Evolutionary conservation across 2,329 filamentous ascomycete genomes (phyloP), one percentile per base, ranked within the genome.

Genomic region (Epichloe aotearoae): DNA sequence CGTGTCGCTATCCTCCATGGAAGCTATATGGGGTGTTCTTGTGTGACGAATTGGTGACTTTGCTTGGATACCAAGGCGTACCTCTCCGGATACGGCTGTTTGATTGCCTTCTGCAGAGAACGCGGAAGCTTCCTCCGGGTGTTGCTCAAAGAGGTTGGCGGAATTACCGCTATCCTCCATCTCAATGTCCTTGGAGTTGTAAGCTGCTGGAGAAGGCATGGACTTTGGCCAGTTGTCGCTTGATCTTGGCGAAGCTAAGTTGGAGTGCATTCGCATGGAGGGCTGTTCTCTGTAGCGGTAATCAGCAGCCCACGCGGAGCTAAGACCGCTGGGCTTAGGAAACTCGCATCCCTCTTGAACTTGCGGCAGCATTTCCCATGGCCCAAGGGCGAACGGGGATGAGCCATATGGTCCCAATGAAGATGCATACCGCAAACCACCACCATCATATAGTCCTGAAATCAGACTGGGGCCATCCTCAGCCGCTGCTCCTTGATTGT

Each of bases 281-380:
- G 52, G 42, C 12, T 59, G 56, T 33, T 59, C 57, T 20, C 44
- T 53, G 20, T 56, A 59, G 2, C 54, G 54, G 33, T 55, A 54
- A 37, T 50, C 47, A 1, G 61, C 56, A 12, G 63, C 61, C 65
- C 66, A 68, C 36, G 67, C 66, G 3, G 66, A 68, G n/a, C 50
- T 59, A 26, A 60, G 39, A 1, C 60, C 58, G 30, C 56, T 59
- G 53, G 66, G 56, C 19, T 58, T 55, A 20, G 66, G 60, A 54
- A 62, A 59, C n/a, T 65, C 51, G 54, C 66, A 63, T 59, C 64
- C 58, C 55, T 66, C 58, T 5, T 51, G 55, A 19, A 51, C 19
- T 23, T 46, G 54, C 3, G 53, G 51, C 4, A 55, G 44, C 19
- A 56, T 49, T 19, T 52, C 51, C 46, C 51, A 51, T 20, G 42